These are phyloP conservation scores for Calonectria leucothoes DNA, from an alignment of 2,329 filamentous ascomycete species.

Conservation along the genomic window DNA sequence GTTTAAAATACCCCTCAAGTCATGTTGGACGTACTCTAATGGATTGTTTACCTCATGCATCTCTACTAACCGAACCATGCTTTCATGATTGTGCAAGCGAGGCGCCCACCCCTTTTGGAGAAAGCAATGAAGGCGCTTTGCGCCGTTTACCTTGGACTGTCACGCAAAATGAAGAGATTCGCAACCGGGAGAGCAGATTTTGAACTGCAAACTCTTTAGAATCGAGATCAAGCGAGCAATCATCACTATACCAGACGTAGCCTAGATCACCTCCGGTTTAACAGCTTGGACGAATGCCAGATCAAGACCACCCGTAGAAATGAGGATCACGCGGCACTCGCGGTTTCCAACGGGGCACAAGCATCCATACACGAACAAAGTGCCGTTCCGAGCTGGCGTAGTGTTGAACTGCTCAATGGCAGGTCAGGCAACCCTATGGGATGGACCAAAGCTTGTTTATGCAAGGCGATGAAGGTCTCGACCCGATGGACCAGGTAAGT, in stretches of 20 bases:
- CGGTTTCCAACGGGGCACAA: background rate
- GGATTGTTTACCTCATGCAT: background rate
- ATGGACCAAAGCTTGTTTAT: background rate
- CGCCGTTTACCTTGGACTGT: constrained; percentile 21
- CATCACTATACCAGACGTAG: background rate
- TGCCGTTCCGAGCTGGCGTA: background rate
- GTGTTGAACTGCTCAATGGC: background rate
- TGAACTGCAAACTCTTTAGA: background rate
- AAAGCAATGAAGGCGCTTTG: constrained; percentile 4
- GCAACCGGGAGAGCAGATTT: background rate
- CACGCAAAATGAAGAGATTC: constrained; percentile 3
- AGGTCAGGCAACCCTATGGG: background rate
- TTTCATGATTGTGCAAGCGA: background rate
- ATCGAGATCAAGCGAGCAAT: constrained; percentile 12
- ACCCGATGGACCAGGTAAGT: background rate
- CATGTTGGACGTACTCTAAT: background rate
- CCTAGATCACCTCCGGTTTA: background rate
- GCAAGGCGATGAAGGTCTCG: background rate
- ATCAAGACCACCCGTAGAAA: background rate
- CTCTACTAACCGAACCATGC: constrained; percentile 9
- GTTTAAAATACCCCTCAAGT: background rate
- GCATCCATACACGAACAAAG: background rate
- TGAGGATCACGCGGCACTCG: background rate
- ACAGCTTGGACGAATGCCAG: background rate
- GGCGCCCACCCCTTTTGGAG: background rate